Evolutionary conservation across 1,284 basidiomycete genomes (phyloP), one percentile per base, ranked within the genome.

Genomic region (Cutaneotrichosporon mucoides): DNA sequence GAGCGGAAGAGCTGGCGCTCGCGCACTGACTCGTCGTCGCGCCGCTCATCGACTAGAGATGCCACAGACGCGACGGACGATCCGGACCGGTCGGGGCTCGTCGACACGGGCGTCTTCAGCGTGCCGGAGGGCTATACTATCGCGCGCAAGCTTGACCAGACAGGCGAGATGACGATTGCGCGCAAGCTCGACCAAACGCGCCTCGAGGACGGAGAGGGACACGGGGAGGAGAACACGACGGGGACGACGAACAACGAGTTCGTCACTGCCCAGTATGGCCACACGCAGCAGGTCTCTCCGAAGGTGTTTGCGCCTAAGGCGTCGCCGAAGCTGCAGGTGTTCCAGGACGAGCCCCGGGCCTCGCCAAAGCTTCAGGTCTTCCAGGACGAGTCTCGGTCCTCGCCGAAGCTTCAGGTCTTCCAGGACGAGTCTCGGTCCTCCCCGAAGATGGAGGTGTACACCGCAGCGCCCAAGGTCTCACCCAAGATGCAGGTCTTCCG

Each of bases 81-180:
- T 82, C 33, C 83, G 42, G 51, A 59, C 56, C 58, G 54, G 53
- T 63, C 62, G 11, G 62, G 58, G 5, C 52, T 46, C 13, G 50
- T 63, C 24, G 67, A 68, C 53, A 53, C 61, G 7, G 62, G 59
- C 10, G 65, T 66, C 13, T 76, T 77, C 56, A 65, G 65, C 36
- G 64, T 79, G 3, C 73, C 78, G 2, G 77, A 80, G 36, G 78
- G 79, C 0, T 75, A 71, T 66, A 79, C 77, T 5, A 79, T 80
- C 54, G 61, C 45, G 37, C 59, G 58, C 36, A 63, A 63, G 53
- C 61, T 60, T 35, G 63, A 57, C 41, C 62, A 59, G 55, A 63
- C 63, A 6, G 62, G 57, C 12, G 37, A 24, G 24, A 24, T 24
- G 24, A 24, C 24, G 24, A 24, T 24, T 24, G 24, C 24, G 24